Evolutionary conservation across 306 rosid species (phyloP), one percentile per base, ranked within the genome.

Genomic region (Acacia crassicarpa): DNA sequence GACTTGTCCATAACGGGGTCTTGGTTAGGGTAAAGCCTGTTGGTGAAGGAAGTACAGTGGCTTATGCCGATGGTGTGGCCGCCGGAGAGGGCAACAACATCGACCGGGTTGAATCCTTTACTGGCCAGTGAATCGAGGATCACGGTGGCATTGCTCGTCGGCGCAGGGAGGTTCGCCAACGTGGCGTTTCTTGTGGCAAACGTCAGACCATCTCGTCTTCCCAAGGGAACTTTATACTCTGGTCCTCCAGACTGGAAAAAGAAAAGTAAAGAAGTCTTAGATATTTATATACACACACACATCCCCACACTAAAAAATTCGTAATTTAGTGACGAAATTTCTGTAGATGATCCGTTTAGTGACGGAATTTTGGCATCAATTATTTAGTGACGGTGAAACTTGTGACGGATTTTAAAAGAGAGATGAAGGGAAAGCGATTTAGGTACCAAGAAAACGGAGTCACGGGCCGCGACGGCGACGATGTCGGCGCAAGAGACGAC

Each of bases 401-500:
- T 46, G 15, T 46, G 51, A 45, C 4, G 16, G 15, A 46, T 44
- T 44, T 44, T 44, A 44, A 44, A 44, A 11, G 11, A 51, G 58
- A 51, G 58, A 51, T 51, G 58, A 51, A 51, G 58, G 9, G 9
- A 22, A 51, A 51, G 9, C 9, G 58, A 51, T 51, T 6, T 19
- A 53, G n/a, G 66, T 23, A 61, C 67, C 67, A 90, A 76, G 74
- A 49, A 51, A 75, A 90, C 89, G 33, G 94, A 15, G 19, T 92
- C 97, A 17, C 93, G 91, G 0, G 94, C 93, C 20, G 97, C 93
- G 2, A 92, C 15, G 40, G 97, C 93, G 2, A 86, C 67, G 61
- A 92, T 85, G 43, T 91, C 94, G 7, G 97, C 54, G 63, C 97
- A 92, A 5, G 97, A 92, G 46, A 92, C 93, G 13, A 88, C 81